These are phyloP conservation scores for Calonectria pauciramosa DNA, from an alignment of 2,329 filamentous ascomycete species.

Conservation along the genomic window DNA sequence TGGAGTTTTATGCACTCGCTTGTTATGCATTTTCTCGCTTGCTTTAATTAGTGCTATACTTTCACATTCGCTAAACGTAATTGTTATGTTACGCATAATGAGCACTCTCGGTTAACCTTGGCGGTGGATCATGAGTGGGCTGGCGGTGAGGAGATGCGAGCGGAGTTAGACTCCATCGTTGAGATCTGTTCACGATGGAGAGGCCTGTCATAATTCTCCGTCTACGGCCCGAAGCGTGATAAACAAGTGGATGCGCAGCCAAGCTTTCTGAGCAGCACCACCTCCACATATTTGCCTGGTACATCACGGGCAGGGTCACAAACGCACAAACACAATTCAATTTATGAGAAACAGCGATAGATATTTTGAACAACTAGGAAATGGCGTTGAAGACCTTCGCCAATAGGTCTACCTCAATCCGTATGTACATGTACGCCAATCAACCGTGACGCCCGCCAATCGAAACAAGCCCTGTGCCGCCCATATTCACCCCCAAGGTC, in stretches of 20 bases:
- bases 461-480: slow-evolving; percentile 30
- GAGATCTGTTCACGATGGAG: neutral
- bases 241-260: neutral
- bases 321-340: neutral
- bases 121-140: neutral
- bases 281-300: neutral
- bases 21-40: neutral
- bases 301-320: neutral
- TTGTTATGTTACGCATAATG: neutral
- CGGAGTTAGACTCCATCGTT: neutral
- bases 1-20: neutral
- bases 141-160: neutral
- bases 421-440: slow-evolving; percentile 39
- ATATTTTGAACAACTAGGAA: slow-evolving; percentile 36
- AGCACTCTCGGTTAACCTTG: neutral
- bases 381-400: slow-evolving; percentile 40
- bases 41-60: neutral
- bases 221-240: neutral
- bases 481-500: neutral
- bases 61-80: neutral
- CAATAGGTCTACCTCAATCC: slow-evolving; percentile 40
- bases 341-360: neutral
- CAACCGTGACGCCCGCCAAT: slow-evolving; percentile 38
- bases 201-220: neutral
- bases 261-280: neutral